Evolutionary conservation across 176 grass and related monocot species (phyloP), one percentile per base, ranked within the genome.

Genomic region (Aegilops longissima): DNA sequence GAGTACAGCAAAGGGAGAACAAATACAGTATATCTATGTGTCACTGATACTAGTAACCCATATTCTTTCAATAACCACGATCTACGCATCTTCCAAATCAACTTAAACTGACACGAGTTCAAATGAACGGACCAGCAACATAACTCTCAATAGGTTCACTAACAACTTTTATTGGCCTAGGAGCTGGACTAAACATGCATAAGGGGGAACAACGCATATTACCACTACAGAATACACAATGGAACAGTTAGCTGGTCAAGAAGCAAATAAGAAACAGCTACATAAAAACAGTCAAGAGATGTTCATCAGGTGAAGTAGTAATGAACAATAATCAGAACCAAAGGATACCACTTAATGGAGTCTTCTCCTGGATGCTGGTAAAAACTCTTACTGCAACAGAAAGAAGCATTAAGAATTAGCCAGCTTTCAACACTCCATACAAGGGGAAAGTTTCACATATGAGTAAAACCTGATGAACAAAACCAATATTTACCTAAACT

Each of bases 261-360:
- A 78, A 71, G 36, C 18, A 83, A 83, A 61, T 64, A 0, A 59
- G 1, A 69, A 68, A 86, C 24, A 47, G 38, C 44, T 2, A 79
- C 35, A 82, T 61, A 61, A 34, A n/a, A 62, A 69, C 4, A 68
- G 27, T 39, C 64, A 42, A 52, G 25, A 14, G 12, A 51, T 42
- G 6, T 66, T 31, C 23, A 77, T 58, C 58, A 77, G 45, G 24
- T n/a, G 11, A 36, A 31, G 1, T 9, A 86, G 52, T 71, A 86
- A 92, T 77, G 8, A 77, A 79, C 44, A 61, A 12, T 64, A 90
- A 87, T 52, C 34, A 66, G 18, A 89, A 59, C 24, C 6, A 83
- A 93, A 98, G 92, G 93, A 96, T 98, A 98, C 97, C 85, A 67
- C 90, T 98, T 79, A 90, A 84, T 10, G 97, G 94, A 91, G 97